Conservation (phyloP, 495 filamentous ascomycete species). For the Amphirosellinia nigrospora region DNA sequence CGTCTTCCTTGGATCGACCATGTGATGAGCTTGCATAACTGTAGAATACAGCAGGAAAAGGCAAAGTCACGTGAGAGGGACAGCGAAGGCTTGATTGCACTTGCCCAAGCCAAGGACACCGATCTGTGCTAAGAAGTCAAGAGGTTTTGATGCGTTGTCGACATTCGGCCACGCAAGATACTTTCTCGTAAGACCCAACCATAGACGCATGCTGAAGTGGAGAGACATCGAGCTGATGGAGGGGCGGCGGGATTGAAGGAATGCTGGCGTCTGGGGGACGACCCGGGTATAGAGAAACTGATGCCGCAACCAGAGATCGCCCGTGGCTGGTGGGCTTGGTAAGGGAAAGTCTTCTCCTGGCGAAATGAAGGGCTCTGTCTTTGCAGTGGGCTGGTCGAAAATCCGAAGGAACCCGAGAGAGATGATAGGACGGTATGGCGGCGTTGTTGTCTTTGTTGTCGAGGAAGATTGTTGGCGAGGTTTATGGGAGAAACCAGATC, state of each 20-base stretch:
- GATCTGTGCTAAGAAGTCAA: slow-evolving; percentile 95
- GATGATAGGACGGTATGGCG: slow-evolving; percentile 49
- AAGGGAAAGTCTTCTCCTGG: slow-evolving; percentile 63
- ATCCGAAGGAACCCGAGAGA: slow-evolving; percentile 34
- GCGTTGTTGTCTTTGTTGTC: slow-evolving; percentile 39
- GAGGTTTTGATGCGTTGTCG: slow-evolving; percentile 88
- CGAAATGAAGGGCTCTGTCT: slow-evolving; percentile 42
- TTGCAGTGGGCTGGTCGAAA: slow-evolving; percentile 42
- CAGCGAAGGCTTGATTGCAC: slow-evolving; percentile 84
- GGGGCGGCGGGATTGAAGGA: slow-evolving; percentile 66
- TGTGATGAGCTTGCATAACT: slow-evolving; percentile 74
- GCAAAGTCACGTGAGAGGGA: slow-evolving; percentile 88
- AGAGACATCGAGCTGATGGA: slow-evolving; percentile 76
- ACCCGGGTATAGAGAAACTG: slow-evolving; percentile 57
- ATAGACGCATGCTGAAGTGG: slow-evolving; percentile 87
- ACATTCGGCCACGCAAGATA: slow-evolving; percentile 94
- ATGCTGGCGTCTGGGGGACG: slow-evolving; percentile 65
- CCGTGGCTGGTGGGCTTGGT: slow-evolving; percentile 74
- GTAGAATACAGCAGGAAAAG: slow-evolving; percentile 97
- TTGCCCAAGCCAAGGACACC: slow-evolving; percentile 90
- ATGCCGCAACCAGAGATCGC: slow-evolving; percentile 70
- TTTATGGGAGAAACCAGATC: slow-evolving; percentile 63
- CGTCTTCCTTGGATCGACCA: slow-evolving; percentile 67
- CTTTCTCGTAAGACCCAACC: slow-evolving; percentile 99
- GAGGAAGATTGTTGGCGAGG: slow-evolving; percentile 39